These are phyloP conservation scores for Davidsoniella neocaledoniae DNA, from an alignment of 2,329 filamentous ascomycete genomes.

Conservation along the genomic window DNA sequence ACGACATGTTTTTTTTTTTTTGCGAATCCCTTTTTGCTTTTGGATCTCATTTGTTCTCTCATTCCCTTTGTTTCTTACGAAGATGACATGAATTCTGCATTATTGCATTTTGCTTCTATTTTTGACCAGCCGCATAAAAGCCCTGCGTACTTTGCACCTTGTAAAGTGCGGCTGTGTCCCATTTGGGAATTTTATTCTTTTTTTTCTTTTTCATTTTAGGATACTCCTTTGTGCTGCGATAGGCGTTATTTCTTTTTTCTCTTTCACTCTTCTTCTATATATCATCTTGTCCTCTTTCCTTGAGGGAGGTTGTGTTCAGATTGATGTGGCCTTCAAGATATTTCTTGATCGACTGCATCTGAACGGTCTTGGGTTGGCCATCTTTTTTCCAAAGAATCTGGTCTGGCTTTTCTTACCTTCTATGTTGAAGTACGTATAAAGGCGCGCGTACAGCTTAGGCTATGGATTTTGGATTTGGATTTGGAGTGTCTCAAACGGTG, in stretches of 20 bases:
- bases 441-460: no score
- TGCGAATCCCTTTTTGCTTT: background rate
- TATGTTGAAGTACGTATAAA: no score
- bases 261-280: background rate
- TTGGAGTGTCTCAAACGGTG: background rate
- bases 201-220: background rate
- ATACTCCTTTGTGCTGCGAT: background rate
- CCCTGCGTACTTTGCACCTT: background rate
- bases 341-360: no score
- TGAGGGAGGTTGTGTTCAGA: no score
- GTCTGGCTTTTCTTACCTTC: no score
- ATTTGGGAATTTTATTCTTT: background rate
- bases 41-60: slow-evolving; percentile 3
- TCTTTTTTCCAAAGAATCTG: no score
- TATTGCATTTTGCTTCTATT: background rate
- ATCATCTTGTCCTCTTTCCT: background rate
- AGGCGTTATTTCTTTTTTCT: background rate
- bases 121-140: background rate
- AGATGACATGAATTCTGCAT: slow-evolving; percentile 8
- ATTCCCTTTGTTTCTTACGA: slow-evolving; percentile 12
- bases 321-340: background rate
- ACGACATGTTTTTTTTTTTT: background rate
- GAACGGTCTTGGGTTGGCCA: no score
- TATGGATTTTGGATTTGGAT: no score
- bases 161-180: background rate